Base-by-base conservation (phyloP, 2,329 filamentous ascomycete genomes). In the Diplodia scrobiculata region DNA sequence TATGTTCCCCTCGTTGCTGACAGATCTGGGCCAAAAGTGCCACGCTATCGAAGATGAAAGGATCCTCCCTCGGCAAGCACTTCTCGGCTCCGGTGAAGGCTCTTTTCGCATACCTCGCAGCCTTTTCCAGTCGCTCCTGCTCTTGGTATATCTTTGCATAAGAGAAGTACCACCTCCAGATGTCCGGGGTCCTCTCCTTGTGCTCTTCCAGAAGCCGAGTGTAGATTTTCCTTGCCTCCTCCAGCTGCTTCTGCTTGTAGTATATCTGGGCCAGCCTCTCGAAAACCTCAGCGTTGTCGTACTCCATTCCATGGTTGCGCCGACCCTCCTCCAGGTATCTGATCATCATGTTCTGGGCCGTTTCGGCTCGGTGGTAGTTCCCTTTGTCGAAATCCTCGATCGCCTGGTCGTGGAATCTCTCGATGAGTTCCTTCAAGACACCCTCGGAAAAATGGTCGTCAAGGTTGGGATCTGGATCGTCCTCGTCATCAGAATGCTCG, bases 91-190 rank as follows among this genome's bases (percentile, higher is more conserved):
- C 64, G 17, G 48, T 66, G 10, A 59, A 66, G 1, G 64, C 53
- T 32, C 64, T 51, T 32, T 66, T 66, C 10, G 64, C 64, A 17
- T 51, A 66, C 19, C 32, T 51, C 13, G 29, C 64, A 5, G 64
- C 64, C 4, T 66, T 51, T 17, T 66, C 41, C 14, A 59, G 25
- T n/a, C 53, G 50, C 9, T 66, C 45, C 34, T 60, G 64, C 19
- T 59, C 53, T 25, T 51, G 47, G 32, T 66, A 66, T 17, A 66
- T 66, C 10, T 52, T 66, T 5, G 64, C 53, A 17, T 59, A 51
- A 17, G 13, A 66, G 34, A 38, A 60, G 47, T 66, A 66, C 64
- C 64, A 66, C 36, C 64, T 66, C 53, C 64, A 66, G 6, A 51
- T 47, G 19, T 66, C 53, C 9, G 54, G 53, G 1, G 5, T 34